These are phyloP conservation scores for Nitzschia sp. DNA, from an alignment of 108 stramenopile species.

Conservation along the genomic window DNA sequence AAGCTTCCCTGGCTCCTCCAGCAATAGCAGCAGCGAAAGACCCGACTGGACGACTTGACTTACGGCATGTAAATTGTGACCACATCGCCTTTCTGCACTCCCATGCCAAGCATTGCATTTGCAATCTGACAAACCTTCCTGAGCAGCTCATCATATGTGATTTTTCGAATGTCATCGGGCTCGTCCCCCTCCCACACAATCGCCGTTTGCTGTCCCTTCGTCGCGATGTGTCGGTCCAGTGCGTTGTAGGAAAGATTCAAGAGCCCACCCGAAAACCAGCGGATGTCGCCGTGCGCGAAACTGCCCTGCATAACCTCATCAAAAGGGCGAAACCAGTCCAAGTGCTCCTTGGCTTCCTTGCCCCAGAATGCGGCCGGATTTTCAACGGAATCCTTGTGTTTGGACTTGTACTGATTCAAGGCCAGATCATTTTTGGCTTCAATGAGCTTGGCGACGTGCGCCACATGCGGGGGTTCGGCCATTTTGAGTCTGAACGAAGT, in stretches of 20 bases:
- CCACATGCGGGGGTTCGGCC: neutral
- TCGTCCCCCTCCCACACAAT: constrained; percentile 86
- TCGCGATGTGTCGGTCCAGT: constrained; percentile 72
- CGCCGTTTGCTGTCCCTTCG: constrained; percentile 56
- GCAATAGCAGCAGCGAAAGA: no score
- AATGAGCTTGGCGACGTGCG: neutral
- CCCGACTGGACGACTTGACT: no score
- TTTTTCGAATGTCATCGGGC: constrained; percentile 61
- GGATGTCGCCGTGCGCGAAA: constrained; percentile 62
- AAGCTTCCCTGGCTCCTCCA: no score
- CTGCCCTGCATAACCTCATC: constrained; percentile 45
- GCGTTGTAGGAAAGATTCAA: constrained; percentile 88
- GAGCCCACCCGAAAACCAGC: constrained; percentile 85
- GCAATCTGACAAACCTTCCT: constrained; percentile 85
- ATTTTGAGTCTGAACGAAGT: no score
- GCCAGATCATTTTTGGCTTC: neutral
- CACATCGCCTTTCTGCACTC: constrained; percentile 89
- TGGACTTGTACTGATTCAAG: constrained; percentile 55
- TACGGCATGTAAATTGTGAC: constrained; percentile 98
- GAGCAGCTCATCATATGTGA: constrained; percentile 79
- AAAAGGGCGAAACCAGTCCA: constrained; percentile 75
- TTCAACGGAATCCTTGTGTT: constrained; percentile 54
- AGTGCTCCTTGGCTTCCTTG: constrained; percentile 53
- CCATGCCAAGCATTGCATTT: constrained; percentile 85
- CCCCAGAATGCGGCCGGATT: constrained; percentile 70